phyloP scores from a whole-genome alignment of 441 rosid genomes.

The Corymbia citriodora region DNA sequence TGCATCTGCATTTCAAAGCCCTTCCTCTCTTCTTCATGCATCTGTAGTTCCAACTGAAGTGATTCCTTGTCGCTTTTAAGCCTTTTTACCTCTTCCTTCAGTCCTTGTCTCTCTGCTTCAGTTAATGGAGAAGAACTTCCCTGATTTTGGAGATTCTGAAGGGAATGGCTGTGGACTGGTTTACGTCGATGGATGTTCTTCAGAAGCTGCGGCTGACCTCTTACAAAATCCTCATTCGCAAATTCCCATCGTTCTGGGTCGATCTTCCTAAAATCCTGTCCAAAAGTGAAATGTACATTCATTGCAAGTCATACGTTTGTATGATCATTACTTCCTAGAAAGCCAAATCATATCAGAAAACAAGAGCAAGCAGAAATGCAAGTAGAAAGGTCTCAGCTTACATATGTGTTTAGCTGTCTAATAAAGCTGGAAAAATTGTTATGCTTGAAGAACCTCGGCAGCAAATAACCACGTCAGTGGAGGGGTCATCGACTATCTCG shows the following conservation, averaged over 20 bases:
- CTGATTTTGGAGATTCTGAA: constrained; percentile 35
- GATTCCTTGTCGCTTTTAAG: constrained; percentile 4
- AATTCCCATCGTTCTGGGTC: constrained; percentile 94
- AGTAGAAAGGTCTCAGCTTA: not conserved
- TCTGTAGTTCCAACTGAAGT: constrained; percentile 44
- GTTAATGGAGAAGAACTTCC: too few species aligned
- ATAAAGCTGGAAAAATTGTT: too few species aligned
- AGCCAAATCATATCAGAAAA: not conserved
- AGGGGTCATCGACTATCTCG: too few species aligned
- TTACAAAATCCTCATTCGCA: constrained; percentile 70
- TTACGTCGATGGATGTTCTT: constrained; percentile 84
- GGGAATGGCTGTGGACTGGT: constrained; percentile 90
- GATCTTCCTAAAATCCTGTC: constrained; percentile 71
- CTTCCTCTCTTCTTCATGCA: constrained; percentile 46
- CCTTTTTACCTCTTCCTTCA: too few species aligned
- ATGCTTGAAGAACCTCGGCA: too few species aligned
- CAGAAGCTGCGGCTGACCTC: constrained; percentile 66
- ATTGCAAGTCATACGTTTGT: not conserved
- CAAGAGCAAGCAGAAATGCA: not conserved
- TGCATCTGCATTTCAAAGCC: constrained; percentile 49
- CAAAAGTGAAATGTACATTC: constrained; percentile 4
- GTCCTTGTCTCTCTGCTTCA: too few species aligned
- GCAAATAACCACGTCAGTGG: too few species aligned
- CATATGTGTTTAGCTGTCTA: too few species aligned
- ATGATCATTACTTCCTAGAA: not conserved